Conservation (phyloP, 805 yeast genomes). For the Saccharomycopsis schoenii region DNA sequence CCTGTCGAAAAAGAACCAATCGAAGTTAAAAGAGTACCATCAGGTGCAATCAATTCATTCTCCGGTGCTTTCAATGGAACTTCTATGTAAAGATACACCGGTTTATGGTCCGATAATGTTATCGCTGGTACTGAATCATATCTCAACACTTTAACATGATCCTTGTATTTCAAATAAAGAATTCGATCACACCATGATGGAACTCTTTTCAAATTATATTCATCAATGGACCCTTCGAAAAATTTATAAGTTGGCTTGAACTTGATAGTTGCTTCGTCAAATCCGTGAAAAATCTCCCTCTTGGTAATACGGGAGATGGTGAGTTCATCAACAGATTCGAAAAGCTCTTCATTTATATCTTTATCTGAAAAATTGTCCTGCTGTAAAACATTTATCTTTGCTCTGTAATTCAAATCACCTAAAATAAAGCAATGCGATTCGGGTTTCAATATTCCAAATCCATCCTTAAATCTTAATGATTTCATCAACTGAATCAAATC, state of each 20-base stretch:
- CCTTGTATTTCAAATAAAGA: conserved; percentile 39
- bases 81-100: conserved; percentile 48
- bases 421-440: conserved; percentile 53
- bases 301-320: conserved; percentile 24
- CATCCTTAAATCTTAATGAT: conserved; percentile 49
- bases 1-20: background rate
- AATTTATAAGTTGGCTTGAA: conserved; percentile 83
- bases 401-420: conserved; percentile 84
- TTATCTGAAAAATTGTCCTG: background rate
- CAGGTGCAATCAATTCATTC: background rate
- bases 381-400: conserved; percentile 25
- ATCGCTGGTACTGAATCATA: conserved; percentile 44
- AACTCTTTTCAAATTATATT: conserved; percentile 45
- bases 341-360: conserved; percentile 4
- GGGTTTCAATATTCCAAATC: conserved; percentile 42
- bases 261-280: conserved; percentile 51
- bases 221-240: conserved; percentile 30
- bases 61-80: conserved; percentile 37
- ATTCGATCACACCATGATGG: conserved; percentile 94
- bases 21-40: background rate
- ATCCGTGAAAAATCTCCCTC: conserved; percentile 47
- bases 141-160: conserved; percentile 10
- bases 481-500: conserved; percentile 43
- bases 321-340: conserved; percentile 30
- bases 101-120: conserved; percentile 67